phyloP scores from a whole-genome alignment of 1,139 yeast genomes.

The Kodamaea ohmeri region DNA sequence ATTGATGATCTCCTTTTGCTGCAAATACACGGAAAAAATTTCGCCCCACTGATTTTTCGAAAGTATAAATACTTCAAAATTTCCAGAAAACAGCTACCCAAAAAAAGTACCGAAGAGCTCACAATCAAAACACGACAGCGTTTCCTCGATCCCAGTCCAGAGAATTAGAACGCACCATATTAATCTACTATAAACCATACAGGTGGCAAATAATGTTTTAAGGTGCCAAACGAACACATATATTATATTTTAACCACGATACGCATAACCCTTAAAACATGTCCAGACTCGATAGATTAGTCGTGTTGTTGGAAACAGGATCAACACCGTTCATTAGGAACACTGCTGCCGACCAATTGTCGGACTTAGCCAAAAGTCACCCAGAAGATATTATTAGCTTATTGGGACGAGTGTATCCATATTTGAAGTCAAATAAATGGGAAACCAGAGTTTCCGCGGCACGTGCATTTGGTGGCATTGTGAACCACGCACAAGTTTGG shows the following conservation, averaged over 20 bases:
- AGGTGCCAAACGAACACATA: not conserved
- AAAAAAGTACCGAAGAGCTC: slow-evolving; percentile 8
- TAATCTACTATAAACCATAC: not conserved
- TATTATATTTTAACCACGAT: not conserved
- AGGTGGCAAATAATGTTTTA: slow-evolving; percentile 5
- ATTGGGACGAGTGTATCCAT: slow-evolving; percentile 88
- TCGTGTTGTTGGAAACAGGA: slow-evolving; percentile 85
- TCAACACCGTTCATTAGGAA: slow-evolving; percentile 91
- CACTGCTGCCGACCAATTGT: slow-evolving; percentile 96
- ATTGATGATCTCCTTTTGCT: slow-evolving; percentile 2
- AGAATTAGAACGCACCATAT: not conserved
- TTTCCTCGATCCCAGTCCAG: not conserved
- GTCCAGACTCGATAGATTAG: slow-evolving; percentile 68
- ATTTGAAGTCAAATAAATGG: slow-evolving; percentile 81
- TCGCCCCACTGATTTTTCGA: slow-evolving; percentile 6
- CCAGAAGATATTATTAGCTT: slow-evolving; percentile 88
- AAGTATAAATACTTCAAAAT: slow-evolving; percentile 20
- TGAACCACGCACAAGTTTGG: slow-evolving; percentile 76
- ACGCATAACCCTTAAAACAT: slow-evolving; percentile 17
- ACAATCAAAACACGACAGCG: slow-evolving; percentile 8
- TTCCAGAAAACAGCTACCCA: slow-evolving; percentile 12
- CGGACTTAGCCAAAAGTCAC: slow-evolving; percentile 90
- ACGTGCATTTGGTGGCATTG: slow-evolving; percentile 91
- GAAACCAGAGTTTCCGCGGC: slow-evolving; percentile 96
- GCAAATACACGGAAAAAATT: slow-evolving; percentile 5